phyloP scores from a whole-genome alignment of 768 basidiomycete genomes.

The Tulasnella sp. region DNA sequence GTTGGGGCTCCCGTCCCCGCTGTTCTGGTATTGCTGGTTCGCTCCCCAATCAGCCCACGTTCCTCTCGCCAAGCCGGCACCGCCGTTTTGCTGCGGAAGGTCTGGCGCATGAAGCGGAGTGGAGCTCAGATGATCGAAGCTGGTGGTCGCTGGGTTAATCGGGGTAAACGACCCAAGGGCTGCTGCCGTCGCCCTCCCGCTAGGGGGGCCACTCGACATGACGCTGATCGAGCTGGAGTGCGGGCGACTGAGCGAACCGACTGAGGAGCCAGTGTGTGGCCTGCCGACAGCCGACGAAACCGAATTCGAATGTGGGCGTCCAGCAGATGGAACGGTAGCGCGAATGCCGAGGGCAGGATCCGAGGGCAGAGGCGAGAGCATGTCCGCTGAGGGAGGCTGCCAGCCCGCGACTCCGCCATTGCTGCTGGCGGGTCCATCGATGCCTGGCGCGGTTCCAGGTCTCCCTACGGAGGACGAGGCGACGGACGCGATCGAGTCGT shows the following conservation, averaged over 20 bases:
- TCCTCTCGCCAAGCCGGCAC: not conserved
- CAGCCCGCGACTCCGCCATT: not conserved
- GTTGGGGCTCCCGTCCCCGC: not conserved
- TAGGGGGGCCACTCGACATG: not conserved
- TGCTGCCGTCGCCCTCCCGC: not conserved
- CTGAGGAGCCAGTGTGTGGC: not conserved
- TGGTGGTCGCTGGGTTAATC: not conserved
- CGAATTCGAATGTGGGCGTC: slow-evolving; percentile 23
- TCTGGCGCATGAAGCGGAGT: not conserved
- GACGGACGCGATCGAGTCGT: slow-evolving; percentile 6
- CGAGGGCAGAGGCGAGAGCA: slow-evolving; percentile 17
- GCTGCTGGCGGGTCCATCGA: not conserved
- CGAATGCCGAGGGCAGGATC: not conserved
- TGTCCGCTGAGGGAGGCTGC: not conserved
- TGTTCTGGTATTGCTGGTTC: not conserved
- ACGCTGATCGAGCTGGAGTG: not conserved
- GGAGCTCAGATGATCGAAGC: not conserved
- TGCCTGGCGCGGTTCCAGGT: not conserved
- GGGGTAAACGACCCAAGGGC: not conserved
- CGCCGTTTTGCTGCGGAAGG: not conserved
- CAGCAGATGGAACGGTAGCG: not conserved
- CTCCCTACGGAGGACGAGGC: not conserved
- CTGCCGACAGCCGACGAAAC: slow-evolving; percentile 1
- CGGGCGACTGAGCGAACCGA: not conserved
- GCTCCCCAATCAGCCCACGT: not conserved